A percentile compares a stretch with the other conserved stretches of the same genome.
phyloP scores from a whole-genome alignment of 345 rosid species.

The Pistacia integerrima region DNA sequence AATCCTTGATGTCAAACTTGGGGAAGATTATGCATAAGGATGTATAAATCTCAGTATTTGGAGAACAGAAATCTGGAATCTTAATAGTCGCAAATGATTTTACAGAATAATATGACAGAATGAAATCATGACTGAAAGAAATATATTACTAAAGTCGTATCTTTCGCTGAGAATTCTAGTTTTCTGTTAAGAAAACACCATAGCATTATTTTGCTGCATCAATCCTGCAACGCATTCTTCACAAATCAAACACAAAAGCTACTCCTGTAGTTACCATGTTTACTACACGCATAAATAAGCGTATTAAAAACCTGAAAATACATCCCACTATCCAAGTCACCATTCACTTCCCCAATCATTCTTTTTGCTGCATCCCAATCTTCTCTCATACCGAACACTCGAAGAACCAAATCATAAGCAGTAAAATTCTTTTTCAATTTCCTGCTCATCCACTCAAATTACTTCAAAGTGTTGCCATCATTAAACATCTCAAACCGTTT shows the following conservation, averaged over 20 bases:
- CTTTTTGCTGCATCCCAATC: conserved; percentile 78
- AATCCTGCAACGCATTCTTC: not conserved
- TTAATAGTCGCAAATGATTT: not conserved
- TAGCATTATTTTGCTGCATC: no score
- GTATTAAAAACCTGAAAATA: conserved; percentile 73
- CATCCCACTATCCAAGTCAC: conserved; percentile 33
- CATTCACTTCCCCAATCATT: conserved; percentile 44
- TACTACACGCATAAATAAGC: conserved; percentile 61
- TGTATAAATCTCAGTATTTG: not conserved
- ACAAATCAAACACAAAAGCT: not conserved
- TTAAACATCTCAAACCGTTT: conserved; percentile 64
- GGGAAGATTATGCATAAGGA: not conserved
- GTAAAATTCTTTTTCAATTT: conserved; percentile 53
- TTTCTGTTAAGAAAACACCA: no score
- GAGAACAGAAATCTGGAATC: not conserved
- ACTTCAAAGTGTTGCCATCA: conserved; percentile 53
- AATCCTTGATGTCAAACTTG: not conserved
- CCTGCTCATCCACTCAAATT: conserved; percentile 87
- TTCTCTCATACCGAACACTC: conserved; percentile 67
- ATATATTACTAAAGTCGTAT: not conserved
- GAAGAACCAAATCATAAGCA: conserved; percentile 73
- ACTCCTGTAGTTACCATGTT: conserved; percentile 20
- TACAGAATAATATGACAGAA: not conserved
- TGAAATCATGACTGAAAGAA: not conserved
- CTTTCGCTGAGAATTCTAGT: not conserved